Conservation (phyloP, 2,329 filamentous ascomycete species). For the Stylonectria norvegica region DNA sequence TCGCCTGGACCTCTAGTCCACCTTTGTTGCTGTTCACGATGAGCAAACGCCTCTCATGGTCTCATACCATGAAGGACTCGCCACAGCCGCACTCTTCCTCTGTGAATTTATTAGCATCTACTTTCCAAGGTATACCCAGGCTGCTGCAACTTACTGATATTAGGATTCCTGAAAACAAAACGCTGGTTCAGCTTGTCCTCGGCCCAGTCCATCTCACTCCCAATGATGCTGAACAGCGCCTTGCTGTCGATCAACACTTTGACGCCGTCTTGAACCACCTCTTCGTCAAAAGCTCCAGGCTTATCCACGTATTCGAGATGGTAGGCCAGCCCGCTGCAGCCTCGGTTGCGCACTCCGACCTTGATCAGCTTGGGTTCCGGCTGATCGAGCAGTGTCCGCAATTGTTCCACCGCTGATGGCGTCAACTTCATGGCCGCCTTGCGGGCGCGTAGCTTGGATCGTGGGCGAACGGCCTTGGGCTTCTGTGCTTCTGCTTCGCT, state of each 20-base stretch:
- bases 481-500: constrained; percentile 66
- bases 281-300: constrained; percentile 82
- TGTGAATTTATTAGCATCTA: constrained; percentile 43
- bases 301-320: constrained; percentile 94
- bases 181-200: constrained; percentile 90
- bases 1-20: constrained; percentile 3
- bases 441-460: constrained; percentile 53
- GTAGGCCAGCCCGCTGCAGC: constrained; percentile 91
- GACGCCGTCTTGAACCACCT: constrained; percentile 92
- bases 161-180: constrained; percentile 95
- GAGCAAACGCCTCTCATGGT: neutral
- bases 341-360: constrained; percentile 88
- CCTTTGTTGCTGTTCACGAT: neutral
- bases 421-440: constrained; percentile 92
- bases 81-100: constrained; percentile 95
- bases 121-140: neutral
- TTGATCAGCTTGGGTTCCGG: constrained; percentile 91
- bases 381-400: constrained; percentile 73
- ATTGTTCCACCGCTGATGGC: constrained; percentile 72
- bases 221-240: constrained; percentile 95
- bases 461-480: constrained; percentile 46
- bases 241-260: constrained; percentile 96
- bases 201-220: constrained; percentile 98
- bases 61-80: constrained; percentile 85
- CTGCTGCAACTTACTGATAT: constrained; percentile 77